Percentiles rank a stretch among this genome's conserved stretches.
phyloP scores from a whole-genome alignment of 208 protist species.

The Leishmania gerbilli region DNA sequence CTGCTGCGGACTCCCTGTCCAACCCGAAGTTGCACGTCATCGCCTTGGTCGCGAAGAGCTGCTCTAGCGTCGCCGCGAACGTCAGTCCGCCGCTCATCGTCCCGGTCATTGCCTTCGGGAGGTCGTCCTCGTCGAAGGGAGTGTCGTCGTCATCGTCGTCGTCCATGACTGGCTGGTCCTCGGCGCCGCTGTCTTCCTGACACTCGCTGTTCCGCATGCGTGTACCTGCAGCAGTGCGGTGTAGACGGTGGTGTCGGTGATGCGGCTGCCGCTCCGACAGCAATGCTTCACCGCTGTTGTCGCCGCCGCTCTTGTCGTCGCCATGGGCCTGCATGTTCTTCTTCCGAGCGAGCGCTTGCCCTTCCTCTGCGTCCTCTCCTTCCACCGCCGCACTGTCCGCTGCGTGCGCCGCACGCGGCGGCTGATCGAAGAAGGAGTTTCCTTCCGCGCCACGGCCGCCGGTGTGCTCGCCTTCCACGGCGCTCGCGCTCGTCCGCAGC shows the following conservation, averaged over 20 bases:
- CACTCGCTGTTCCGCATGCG: neutral
- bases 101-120: conserved; percentile 9
- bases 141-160: conserved; percentile 1
- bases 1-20: neutral
- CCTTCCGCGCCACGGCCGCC: neutral
- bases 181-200: conserved; percentile 1
- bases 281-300: conserved; percentile 23
- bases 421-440: neutral
- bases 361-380: neutral
- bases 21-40: neutral
- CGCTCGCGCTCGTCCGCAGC: neutral
- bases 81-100: conserved; percentile 3
- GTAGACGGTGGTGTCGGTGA: conserved; percentile 2
- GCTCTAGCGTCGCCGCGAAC: conserved; percentile 23
- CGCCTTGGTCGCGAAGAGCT: conserved; percentile 13
- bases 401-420: neutral
- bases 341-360: neutral
- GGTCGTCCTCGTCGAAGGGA: conserved; percentile 14
- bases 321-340: neutral
- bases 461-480: neutral
- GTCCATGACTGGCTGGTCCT: neutral
- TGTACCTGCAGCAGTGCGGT: neutral
- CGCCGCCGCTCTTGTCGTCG: neutral
- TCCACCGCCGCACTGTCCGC: neutral
- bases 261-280: conserved; percentile 13